Evolutionary conservation across 2,329 filamentous ascomycete species (phyloP).

Genomic region (Phialophora chinensis): DNA sequence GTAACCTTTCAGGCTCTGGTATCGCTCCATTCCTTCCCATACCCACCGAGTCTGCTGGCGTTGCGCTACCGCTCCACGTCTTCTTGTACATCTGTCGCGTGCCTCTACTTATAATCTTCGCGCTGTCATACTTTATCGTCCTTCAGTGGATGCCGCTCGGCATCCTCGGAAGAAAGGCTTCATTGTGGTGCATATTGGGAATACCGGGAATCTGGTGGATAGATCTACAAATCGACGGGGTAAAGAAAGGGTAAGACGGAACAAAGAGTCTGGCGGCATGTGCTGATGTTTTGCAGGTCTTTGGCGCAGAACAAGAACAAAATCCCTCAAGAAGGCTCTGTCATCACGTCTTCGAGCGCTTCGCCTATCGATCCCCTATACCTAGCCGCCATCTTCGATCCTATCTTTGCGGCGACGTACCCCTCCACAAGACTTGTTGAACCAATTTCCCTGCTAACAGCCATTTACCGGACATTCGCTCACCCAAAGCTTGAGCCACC

Average conservation of each 20-base stretch:
- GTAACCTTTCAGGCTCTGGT: conserved; percentile 73
- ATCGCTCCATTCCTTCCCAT: conserved; percentile 95
- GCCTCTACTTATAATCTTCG: conserved; percentile 73
- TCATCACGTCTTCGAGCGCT: conserved; percentile 90
- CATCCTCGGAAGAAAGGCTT: conserved; percentile 74
- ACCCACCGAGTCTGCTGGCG: conserved; percentile 65
- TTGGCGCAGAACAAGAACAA: conserved; percentile 74
- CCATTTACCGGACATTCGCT: conserved; percentile 74
- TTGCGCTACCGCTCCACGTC: conserved; percentile 69
- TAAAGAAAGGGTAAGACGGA: conserved; percentile 77
- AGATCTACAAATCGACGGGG: conserved; percentile 96
- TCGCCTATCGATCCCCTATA: conserved; percentile 93
- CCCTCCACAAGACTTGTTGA: conserved; percentile 75
- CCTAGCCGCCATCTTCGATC: conserved; percentile 93
- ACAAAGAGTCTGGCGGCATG: conserved; percentile 7
- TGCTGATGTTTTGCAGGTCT: conserved; percentile 52
- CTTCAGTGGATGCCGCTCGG: conserved; percentile 81
- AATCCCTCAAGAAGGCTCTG: conserved; percentile 76
- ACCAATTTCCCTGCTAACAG: conserved; percentile 75
- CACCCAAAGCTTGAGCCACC: conserved; percentile 59
- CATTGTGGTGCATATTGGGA: conserved; percentile 84
- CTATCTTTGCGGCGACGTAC: conserved; percentile 87
- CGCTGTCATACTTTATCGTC: conserved; percentile 74
- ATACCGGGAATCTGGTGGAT: conserved; percentile 98
- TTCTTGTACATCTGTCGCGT: conserved; percentile 82